A percentile compares a stretch with the other conserved stretches of the same genome.
These are phyloP conservation scores for Phoma sp. DNA, from an alignment of 2,329 filamentous ascomycete genomes.

Conservation along the genomic window DNA sequence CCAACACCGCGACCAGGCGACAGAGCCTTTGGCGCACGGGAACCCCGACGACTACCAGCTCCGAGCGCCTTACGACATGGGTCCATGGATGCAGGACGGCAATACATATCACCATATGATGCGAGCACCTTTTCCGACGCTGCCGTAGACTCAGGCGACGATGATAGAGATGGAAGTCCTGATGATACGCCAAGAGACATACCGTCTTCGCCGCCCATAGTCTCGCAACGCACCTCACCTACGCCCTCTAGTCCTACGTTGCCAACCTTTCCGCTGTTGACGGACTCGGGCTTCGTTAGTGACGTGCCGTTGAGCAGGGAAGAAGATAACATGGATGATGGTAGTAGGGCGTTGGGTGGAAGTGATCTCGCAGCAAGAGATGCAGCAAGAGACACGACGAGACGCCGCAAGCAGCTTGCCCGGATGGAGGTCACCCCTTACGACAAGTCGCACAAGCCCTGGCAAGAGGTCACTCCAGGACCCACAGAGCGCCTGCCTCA, in stretches of 20 bases:
- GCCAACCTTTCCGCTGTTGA: constrained; percentile 62
- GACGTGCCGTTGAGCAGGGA: constrained; percentile 75
- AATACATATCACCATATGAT: constrained; percentile 46
- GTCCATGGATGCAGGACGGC: constrained; percentile 58
- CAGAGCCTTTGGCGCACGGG: constrained; percentile 43
- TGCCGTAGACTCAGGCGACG: constrained; percentile 55
- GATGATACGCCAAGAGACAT: constrained; percentile 78
- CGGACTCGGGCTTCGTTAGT: constrained; percentile 86
- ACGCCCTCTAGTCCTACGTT: constrained; percentile 79
- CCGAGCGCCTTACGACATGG: constrained; percentile 66
- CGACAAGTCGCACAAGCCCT: constrained; percentile 34
- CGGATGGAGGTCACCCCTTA: constrained; percentile 7
- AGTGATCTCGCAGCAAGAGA: constrained; percentile 21
- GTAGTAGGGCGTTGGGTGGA: constrained; percentile 26
- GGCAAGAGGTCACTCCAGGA: constrained; percentile 40
- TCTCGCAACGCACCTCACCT: constrained; percentile 64
- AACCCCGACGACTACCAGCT: constrained; percentile 40
- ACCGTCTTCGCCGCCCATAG: constrained; percentile 87
- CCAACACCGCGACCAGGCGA: constrained; percentile 75
- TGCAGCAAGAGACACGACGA: constrained; percentile 1
- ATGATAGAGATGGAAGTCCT: constrained; percentile 55
- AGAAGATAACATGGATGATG: constrained; percentile 63
- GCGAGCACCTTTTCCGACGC: constrained; percentile 50
- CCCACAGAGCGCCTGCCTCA: constrained; percentile 37
- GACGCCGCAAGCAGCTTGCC: constrained; percentile 15